Base-by-base conservation (phyloP, 441 rosid species). In the Gossypium schwendimanii region DNA sequence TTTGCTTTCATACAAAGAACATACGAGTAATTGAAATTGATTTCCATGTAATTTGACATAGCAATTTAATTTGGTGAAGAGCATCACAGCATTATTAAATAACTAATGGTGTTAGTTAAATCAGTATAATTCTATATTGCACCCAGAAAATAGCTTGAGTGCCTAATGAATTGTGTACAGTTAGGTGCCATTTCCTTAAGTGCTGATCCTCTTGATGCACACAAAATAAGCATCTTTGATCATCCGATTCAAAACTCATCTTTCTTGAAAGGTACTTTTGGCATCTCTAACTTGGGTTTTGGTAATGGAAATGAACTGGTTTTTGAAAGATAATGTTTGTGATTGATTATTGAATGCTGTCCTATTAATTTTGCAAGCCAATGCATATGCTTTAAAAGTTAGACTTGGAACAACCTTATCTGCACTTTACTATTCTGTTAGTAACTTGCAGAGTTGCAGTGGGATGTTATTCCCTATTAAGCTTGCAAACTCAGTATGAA, bases 371-470 rank as follows among this genome's bases (percentile, higher is more conserved):
- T 41, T 41, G 33, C 52, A 17, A 36, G 50, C n/a, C 18, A 26
- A 59, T 59, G 39, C 39, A 59, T 59, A 26, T 59, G 63, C 28
- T 55, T 55, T 21, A 55, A 55, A 54, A 55, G 60, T 55, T 54
- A 18, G 60, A 54, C 60, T 26, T 59, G 63, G 63, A 59, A 59
- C 39, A 24, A 59, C 64, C 45, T 60, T 31, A 31, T 15, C 20
- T 31, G 64, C 17, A 60, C 44, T 60, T 31, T 28, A 60, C 17
- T 6, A n/a, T 14, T 28, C 12, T 39, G 64, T 28, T 60, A 60
- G 64, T 41, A 60, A 60, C 39, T 60, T 18, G 2, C 2, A 60
- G 64, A n/a, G 44, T 60, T 18, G 20, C 1, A 31, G 45, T 31
- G 44, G 44, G 44, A 28, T 39, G 8, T 28, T 60, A 41, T 60